Evolutionary conservation across 345 rosid species (phyloP), one percentile per base, ranked within the genome.

Genomic region (Brassica rapa): DNA sequence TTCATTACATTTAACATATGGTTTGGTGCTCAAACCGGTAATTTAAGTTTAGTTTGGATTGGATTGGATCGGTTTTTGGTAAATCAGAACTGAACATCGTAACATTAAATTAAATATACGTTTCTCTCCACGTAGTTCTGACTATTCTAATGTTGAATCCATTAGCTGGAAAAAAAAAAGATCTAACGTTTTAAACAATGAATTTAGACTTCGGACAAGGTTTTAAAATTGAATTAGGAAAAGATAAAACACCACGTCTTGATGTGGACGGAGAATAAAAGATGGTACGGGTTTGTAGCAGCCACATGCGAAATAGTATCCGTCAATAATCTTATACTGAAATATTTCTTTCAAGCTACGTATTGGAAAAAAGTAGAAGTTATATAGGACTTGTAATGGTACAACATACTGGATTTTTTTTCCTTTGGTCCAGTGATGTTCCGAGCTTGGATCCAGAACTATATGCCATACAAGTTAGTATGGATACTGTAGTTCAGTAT

Each of bases 301-400:
- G 75, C 75, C 56, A 37, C 56, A 71, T 37, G 24, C 66, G 65
- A 71, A 71, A 57, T 8, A 29, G 16, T 53, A 62, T 51, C 2
- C 33, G 29, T 29, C 24, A 19, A n/a, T 0, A 30, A 30, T 69
- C 23, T 70, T 33, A n/a, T 46, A 14, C 16, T 49, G 16, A 14
- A 49, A 1, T 35, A 7, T 35, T 35, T 35, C 12, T 4, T 2
- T 14, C 56, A 29, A 62, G 7, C 19, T 5, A 49, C 19, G 59
- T 53, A 15, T 16, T 1, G 25, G 1, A 16, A 55, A 46, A 53
- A 4, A 27, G 23, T 53, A 14, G 5, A n/a, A 51, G 23, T 53
- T 15, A 53, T 53, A 53, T 5, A 53, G 24, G 10, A 15, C 24
- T 55, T 55, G 60, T 55, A 16, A 46, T 46, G 16, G 55, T 14